phyloP scores from a whole-genome alignment of 2,329 filamentous ascomycete species.

The Aspergillus japonicus region DNA sequence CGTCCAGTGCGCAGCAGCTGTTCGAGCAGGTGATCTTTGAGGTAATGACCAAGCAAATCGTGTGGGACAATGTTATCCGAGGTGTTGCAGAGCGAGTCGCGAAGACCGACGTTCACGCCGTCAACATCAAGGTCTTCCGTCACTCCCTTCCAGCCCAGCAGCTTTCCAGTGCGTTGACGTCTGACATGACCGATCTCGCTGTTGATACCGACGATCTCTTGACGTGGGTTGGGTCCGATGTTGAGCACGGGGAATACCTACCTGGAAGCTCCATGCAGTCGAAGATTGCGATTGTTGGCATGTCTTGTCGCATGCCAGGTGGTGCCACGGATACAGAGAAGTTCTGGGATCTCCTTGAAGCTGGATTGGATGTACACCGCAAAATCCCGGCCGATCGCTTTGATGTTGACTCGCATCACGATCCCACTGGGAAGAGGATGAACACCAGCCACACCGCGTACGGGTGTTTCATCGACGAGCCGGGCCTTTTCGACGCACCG shows the following conservation, averaged over 20 bases:
- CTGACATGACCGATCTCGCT: background rate
- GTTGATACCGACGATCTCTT: constrained; percentile 6
- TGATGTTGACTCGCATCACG: constrained; percentile 14
- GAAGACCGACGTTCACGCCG: background rate
- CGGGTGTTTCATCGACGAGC: constrained; percentile 40
- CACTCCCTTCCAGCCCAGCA: constrained; percentile 9
- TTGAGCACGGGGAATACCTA: background rate
- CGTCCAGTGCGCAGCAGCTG: background rate
- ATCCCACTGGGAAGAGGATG: constrained; percentile 28
- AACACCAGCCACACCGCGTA: constrained; percentile 21
- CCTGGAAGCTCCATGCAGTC: background rate
- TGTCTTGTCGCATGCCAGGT: no score
- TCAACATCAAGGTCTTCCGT: constrained; percentile 7
- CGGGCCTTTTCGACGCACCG: constrained; percentile 39
- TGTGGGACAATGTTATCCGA: constrained; percentile 10
- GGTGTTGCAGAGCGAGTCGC: constrained; percentile 2
- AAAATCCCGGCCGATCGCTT: no score
- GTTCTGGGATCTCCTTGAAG: no score
- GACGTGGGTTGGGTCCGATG: background rate
- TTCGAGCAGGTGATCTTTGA: constrained; percentile 9
- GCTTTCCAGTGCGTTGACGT: background rate
- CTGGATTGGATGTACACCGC: no score
- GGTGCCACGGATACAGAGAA: no score
- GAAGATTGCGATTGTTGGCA: no score
- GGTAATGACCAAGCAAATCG: constrained; percentile 5